Conservation (phyloP, 202 grass and related monocot species). For the Alloteropsis angusta region DNA sequence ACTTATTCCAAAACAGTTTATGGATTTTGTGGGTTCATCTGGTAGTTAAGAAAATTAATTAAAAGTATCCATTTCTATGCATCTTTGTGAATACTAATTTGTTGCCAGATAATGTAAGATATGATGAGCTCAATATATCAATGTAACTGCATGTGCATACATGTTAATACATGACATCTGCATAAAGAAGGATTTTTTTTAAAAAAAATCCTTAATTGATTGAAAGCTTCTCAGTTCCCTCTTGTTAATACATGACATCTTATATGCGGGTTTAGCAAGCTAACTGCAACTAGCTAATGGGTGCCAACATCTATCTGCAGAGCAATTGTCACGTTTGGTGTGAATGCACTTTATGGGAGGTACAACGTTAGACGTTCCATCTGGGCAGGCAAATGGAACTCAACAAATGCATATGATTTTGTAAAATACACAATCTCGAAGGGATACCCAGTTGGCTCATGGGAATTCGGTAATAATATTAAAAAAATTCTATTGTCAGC, state of each 20-base stretch:
- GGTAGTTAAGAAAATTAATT: not conserved
- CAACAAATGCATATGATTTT: constrained; percentile 72
- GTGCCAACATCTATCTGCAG: constrained; percentile 46
- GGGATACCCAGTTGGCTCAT: constrained; percentile 77
- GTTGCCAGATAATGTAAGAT: not conserved
- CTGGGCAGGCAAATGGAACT: constrained; percentile 84
- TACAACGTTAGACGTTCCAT: constrained; percentile 39
- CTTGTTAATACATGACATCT: not conserved
- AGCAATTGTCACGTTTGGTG: constrained; percentile 84
- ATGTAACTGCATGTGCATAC: not conserved
- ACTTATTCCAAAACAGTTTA: not conserved
- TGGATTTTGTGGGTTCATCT: not conserved
- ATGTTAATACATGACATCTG: not conserved
- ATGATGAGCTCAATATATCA: not conserved
- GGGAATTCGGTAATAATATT: constrained; percentile 88
- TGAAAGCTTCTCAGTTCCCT: not conserved
- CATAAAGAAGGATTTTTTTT: not conserved
- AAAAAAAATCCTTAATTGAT: not conserved
- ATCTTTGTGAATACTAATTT: not conserved
- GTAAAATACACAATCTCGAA: constrained; percentile 81
- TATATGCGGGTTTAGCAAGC: not conserved
- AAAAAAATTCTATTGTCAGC: not conserved
- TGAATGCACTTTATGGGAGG: constrained; percentile 84
- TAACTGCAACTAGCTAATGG: constrained; percentile 13
- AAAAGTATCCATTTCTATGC: not conserved